Evolutionary conservation across 257 asterid species (phyloP).

Genomic region (Ocimum tenuiflorum): DNA sequence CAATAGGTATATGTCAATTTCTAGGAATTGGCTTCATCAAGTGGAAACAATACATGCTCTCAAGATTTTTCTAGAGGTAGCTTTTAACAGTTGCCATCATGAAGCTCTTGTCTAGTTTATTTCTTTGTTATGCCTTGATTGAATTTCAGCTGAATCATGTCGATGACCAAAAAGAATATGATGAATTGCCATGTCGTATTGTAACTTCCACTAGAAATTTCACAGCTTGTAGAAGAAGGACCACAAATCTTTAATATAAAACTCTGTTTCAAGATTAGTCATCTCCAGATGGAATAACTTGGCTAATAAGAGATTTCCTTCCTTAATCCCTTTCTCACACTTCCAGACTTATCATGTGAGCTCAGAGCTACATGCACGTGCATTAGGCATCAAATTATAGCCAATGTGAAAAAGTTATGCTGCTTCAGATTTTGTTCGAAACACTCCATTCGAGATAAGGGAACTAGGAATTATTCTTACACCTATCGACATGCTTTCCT

Average conservation of each 20-base stretch:
- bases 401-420: slow-evolving; percentile 10
- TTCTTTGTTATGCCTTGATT: slow-evolving; percentile 14
- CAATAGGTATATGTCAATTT: background rate
- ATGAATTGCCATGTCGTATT: slow-evolving; percentile 1
- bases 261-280: slow-evolving; percentile 15
- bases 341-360: background rate
- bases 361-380: background rate
- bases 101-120: background rate
- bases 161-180: slow-evolving; percentile 10
- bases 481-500: slow-evolving; percentile 19
- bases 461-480: slow-evolving; percentile 21
- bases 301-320: background rate
- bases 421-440: slow-evolving; percentile 21
- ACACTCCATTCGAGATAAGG: slow-evolving; percentile 11
- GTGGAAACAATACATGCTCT: slow-evolving; percentile 10
- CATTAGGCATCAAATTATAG: slow-evolving; percentile 2
- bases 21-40: background rate
- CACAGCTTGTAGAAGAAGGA: slow-evolving; percentile 10
- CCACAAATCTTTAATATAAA: slow-evolving; percentile 13
- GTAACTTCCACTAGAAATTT: background rate
- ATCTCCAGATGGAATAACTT: slow-evolving; percentile 15
- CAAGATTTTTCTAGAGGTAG: background rate
- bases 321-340: background rate
- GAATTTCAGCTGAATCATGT: slow-evolving; percentile 13
- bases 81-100: background rate